Base-by-base conservation (phyloP, 305 asterid species). In the Fraxinus xanthoxyloides region DNA sequence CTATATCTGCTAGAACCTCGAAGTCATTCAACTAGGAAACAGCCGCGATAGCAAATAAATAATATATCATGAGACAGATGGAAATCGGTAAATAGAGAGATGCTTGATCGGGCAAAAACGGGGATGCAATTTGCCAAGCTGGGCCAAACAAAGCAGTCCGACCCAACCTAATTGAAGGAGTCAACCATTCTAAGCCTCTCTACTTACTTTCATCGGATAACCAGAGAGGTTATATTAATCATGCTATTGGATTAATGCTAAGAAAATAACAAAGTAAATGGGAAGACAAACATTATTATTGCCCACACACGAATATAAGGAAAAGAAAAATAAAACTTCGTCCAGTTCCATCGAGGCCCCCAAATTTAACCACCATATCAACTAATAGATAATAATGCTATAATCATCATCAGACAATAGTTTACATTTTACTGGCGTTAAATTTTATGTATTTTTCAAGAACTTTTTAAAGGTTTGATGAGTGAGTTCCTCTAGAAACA, bases 321-420 rank as follows among this genome's bases (percentile, higher is more conserved):
- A 32, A 23, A 61, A 61, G 69, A 61, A 61, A 8, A 8, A 38
- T 24, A 76, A 38, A 84, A 56, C 21, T 72, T 15, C 69, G n/a
- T 12, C 80, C 77, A 46, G 26, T 72, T 4, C 61, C 61, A 63
- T 77, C 75, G 21, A 78, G 51, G 63, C 13, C 43, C 48, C 61
- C 59, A 21, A 78, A 21, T 79, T 56, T 70, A 43, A 77, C 87
- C 77, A 72, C 35, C 80, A 56, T 28, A 48, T 43, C 51, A 79
- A 32, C 67, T 65, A 72, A 61, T 23, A 61, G 30, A 59, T 19
- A 59, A 35, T 43, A 74, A 48, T 24, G 77, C 36, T 38, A 21
- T 65, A 43, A 13, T 54, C 74, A 72, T 72, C 12, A 24, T 74
- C 48, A 24, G 13, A 19, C 8, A 59, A 59, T 23, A 7, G 28